Evolutionary conservation across 768 basidiomycete genomes (phyloP).

Genomic region (Kwoniella sp.): DNA sequence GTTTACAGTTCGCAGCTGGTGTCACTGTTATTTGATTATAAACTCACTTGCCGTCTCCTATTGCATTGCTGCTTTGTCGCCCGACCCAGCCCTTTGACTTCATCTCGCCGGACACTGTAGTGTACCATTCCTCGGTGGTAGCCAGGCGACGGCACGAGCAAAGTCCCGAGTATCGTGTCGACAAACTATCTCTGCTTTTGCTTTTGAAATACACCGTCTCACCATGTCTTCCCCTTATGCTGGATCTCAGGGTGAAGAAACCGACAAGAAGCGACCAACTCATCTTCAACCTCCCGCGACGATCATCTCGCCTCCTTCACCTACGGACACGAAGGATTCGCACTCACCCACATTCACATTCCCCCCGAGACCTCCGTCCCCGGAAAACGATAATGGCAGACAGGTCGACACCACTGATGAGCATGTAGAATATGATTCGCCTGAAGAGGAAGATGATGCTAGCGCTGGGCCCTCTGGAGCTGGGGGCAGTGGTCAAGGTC

Average conservation of each 20-base stretch:
- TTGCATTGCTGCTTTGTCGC: no score
- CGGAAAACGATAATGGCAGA: not conserved
- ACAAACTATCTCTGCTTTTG: not conserved
- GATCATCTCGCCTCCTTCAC: constrained; percentile 48
- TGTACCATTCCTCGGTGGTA: no score
- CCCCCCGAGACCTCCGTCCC: constrained; percentile 2
- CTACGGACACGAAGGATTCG: constrained; percentile 33
- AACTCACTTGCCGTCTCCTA: no score
- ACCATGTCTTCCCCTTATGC: not conserved
- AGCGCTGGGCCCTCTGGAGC: not conserved
- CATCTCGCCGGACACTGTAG: no score
- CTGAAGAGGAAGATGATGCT: constrained; percentile 25
- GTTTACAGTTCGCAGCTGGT: no score
- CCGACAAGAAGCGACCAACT: constrained; percentile 4
- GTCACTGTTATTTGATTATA: no score
- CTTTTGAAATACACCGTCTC: not conserved
- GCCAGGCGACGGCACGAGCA: no score
- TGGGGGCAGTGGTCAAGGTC: not conserved
- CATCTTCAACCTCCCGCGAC: constrained; percentile 41
- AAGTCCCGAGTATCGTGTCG: not conserved
- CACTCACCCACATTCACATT: constrained; percentile 19
- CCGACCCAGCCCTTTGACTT: no score
- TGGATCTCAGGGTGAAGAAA: not conserved
- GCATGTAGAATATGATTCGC: constrained; percentile 25
- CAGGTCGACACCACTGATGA: constrained; percentile 5